Conservation (phyloP, 73 alveolate genomes). For the Paramecium sexaurelia region DNA sequence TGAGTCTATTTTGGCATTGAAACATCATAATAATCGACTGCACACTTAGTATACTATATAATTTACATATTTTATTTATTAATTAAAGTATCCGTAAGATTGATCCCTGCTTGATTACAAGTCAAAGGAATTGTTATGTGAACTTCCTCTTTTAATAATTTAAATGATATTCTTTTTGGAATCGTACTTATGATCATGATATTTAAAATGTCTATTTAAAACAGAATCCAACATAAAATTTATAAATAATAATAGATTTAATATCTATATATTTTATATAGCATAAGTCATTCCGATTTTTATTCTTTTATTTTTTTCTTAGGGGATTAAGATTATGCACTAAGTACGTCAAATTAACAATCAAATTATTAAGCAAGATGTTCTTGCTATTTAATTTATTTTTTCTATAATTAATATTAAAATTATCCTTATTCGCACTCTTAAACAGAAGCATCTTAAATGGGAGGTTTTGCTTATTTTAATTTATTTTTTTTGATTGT, state of each 20-base stretch:
- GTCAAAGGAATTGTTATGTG: background rate
- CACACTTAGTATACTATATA: constrained; percentile 21
- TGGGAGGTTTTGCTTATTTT: background rate
- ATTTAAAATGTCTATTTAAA: background rate
- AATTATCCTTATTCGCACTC: background rate
- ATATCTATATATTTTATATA: background rate
- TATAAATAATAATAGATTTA: background rate
- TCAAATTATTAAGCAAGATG: background rate
- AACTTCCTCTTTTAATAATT: background rate
- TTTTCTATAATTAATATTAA: background rate
- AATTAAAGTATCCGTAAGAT: background rate
- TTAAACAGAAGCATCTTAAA: background rate
- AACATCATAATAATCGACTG: constrained; percentile 30
- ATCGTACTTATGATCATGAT: background rate
- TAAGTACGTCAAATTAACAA: background rate
- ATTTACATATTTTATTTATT: background rate
- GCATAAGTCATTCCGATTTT: background rate
- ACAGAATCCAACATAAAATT: background rate
- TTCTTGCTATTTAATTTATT: background rate
- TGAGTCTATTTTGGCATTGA: background rate
- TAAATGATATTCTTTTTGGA: background rate
- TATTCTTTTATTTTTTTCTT: background rate
- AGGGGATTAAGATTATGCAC: background rate
- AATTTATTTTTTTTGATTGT: background rate
- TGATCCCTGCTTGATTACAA: background rate